Evolutionary conservation across 176 grass and related monocot species (phyloP).

Genomic region (Eleusine coracana): DNA sequence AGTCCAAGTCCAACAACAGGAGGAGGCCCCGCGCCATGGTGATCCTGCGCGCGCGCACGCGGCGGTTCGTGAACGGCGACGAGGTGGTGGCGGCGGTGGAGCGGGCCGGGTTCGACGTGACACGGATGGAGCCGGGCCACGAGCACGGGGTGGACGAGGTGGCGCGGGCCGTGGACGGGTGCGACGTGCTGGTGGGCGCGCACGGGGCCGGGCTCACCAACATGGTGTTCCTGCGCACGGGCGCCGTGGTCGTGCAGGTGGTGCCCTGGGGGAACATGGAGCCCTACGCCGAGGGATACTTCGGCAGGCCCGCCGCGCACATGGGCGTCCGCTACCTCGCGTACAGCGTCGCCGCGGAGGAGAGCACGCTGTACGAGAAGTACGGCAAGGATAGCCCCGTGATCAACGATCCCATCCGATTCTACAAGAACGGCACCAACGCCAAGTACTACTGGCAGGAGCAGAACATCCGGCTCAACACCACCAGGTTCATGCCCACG

Average conservation of each 20-base stretch:
- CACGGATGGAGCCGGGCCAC: background rate
- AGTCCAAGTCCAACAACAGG: background rate
- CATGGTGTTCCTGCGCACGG: slow-evolving; percentile 37
- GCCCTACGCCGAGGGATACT: slow-evolving; percentile 33
- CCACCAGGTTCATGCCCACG: slow-evolving; percentile 7
- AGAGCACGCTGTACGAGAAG: slow-evolving; percentile 46
- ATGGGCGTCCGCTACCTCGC: slow-evolving; percentile 36
- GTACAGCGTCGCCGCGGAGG: slow-evolving; percentile 37
- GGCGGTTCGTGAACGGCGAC: slow-evolving; percentile 37
- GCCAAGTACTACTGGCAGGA: slow-evolving; percentile 24
- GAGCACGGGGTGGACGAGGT: background rate
- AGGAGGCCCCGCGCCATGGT: background rate
- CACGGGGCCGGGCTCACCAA: slow-evolving; percentile 37
- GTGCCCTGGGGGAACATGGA: background rate
- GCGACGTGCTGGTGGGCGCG: slow-evolving; percentile 27
- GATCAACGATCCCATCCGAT: slow-evolving; percentile 21
- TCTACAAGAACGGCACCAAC: slow-evolving; percentile 32
- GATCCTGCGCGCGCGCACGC: slow-evolving; percentile 16
- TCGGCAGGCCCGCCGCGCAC: slow-evolving; percentile 29
- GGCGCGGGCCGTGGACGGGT: slow-evolving; percentile 16
- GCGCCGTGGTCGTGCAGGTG: slow-evolving; percentile 29
- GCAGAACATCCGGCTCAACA: slow-evolving; percentile 44
- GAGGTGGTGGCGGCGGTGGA: background rate
- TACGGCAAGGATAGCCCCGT: slow-evolving; percentile 34
- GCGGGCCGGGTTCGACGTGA: slow-evolving; percentile 21